Conservation (phyloP, 202 grass and related monocot genomes). For the Schoenoplectus triqueter region DNA sequence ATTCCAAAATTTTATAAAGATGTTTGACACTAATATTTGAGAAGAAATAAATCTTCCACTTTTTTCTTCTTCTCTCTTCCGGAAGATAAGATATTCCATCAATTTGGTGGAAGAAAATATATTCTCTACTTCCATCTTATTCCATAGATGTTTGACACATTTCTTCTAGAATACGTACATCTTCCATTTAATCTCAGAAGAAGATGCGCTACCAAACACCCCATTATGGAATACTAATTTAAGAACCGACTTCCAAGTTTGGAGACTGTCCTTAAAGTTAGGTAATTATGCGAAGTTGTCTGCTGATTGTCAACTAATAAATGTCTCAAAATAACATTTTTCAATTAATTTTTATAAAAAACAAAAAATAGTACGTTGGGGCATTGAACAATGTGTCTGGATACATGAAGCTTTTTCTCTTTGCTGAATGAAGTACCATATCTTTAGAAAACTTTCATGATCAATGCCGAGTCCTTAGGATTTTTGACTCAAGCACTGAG, state of each 20-base stretch:
- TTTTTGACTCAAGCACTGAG: slow-evolving; percentile 19
- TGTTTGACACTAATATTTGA: too few relatives aligned
- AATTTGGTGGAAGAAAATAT: too few relatives aligned
- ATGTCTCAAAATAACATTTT: slow-evolving; percentile 5
- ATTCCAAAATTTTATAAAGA: too few relatives aligned
- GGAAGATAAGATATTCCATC: too few relatives aligned
- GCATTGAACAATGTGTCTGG: background rate
- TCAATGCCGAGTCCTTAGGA: background rate
- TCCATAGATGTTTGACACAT: too few relatives aligned
- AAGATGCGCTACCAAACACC: too few relatives aligned
- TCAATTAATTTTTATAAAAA: background rate
- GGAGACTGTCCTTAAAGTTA: slow-evolving; percentile 24
- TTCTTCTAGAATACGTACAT: too few relatives aligned
- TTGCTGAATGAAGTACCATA: slow-evolving; percentile 25
- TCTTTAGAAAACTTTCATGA: background rate
- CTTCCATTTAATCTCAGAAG: too few relatives aligned
- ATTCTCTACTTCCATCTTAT: too few relatives aligned
- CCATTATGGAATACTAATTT: background rate
- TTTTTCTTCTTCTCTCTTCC: too few relatives aligned
- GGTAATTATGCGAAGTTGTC: slow-evolving; percentile 20
- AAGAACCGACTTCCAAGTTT: background rate
- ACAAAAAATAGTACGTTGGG: background rate
- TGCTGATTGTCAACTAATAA: slow-evolving; percentile 22
- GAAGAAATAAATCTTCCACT: too few relatives aligned
- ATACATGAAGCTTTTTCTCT: slow-evolving; percentile 1